These are phyloP conservation scores for Aspergillus sp. DNA, from an alignment of 2,329 filamentous ascomycete genomes.

Conservation along the genomic window DNA sequence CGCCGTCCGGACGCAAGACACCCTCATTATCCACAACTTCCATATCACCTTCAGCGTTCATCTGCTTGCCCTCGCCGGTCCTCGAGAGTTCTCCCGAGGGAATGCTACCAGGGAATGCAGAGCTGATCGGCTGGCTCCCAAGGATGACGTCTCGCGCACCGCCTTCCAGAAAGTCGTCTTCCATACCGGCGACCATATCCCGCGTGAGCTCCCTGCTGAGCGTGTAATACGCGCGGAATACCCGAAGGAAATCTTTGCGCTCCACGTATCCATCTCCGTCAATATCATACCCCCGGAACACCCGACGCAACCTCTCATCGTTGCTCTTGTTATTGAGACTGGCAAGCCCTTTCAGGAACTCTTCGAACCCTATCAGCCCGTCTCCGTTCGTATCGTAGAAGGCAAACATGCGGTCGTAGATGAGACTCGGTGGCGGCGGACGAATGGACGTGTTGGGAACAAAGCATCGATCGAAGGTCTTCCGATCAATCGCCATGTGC, in stretches of 20 bases:
- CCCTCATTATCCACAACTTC: slow-evolving; percentile 61
- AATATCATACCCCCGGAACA: slow-evolving; percentile 89
- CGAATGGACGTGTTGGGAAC: slow-evolving; percentile 79
- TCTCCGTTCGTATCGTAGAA: slow-evolving; percentile 94
- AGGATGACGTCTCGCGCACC: slow-evolving; percentile 75
- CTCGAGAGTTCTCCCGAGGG: slow-evolving; percentile 62
- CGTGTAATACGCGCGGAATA: slow-evolving; percentile 90
- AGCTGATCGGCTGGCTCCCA: slow-evolving; percentile 74
- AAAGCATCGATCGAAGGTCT: slow-evolving; percentile 88
- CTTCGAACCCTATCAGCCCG: slow-evolving; percentile 84
- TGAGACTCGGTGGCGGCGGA: slow-evolving; percentile 77
- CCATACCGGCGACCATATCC: slow-evolving; percentile 75
- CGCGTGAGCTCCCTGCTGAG: slow-evolving; percentile 86
- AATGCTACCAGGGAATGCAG: slow-evolving; percentile 70
- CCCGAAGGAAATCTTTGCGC: slow-evolving; percentile 81
- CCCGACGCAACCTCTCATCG: slow-evolving; percentile 66
- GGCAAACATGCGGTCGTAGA: slow-evolving; percentile 94
- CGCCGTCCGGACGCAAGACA: slow-evolving; percentile 59
- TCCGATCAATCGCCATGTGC: slow-evolving; percentile 81
- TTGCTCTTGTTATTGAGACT: slow-evolving; percentile 58
- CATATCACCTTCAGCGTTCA: slow-evolving; percentile 62
- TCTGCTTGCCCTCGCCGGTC: slow-evolving; percentile 65
- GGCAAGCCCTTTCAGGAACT: slow-evolving; percentile 82
- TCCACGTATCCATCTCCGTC: slow-evolving; percentile 84
- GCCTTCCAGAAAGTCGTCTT: slow-evolving; percentile 73